Base-by-base conservation (phyloP, 768 basidiomycete genomes). In the Rossbeevera mucosa region DNA sequence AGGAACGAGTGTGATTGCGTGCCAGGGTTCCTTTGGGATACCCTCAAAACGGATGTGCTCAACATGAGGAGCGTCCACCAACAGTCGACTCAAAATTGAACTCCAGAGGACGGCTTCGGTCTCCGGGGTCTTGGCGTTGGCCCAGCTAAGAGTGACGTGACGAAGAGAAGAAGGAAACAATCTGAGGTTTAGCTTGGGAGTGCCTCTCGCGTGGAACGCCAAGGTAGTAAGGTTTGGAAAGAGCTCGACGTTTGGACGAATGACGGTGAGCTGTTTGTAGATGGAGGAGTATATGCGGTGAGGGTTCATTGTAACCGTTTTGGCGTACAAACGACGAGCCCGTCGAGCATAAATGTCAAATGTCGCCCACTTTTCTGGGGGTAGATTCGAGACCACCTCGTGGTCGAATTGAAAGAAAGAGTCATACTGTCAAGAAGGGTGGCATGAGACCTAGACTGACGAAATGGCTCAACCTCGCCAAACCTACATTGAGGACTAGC, bases 231-330 rank as follows among this genome's bases (percentile, higher is more conserved):
- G 62, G 38, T 62, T 64, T 0, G 62, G 62, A 22, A 63, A 63
- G 52, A 64, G 59, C 6, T 64, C 59, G 2, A 62, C 46, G 29
- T 64, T 56, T 46, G 60, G 63, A 26, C 63, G 62, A 20, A 64
- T 52, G 22, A 30, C 18, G 30, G 44, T 38, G 26, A 65, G 60
- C 18, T 64, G 62, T 2, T 54, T 63, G 50, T 65, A 65, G 11
- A 64, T 64, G 46, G 60, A 63, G 36, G 63, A 65, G 38, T 64
- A 53, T 16, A 64, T 38, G 36, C 61, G 64, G 26, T 57, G 61
- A 7, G 64, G 63, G 28, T 42, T 57, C 63, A 55, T 65, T 29
- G 64, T 64, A 1, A 64, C 63, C 4, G 64, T 65, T 46, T 57
- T 65, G n/a, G 38, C 61, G 45, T 64, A 64, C 38, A 65, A 41